Base-by-base conservation (phyloP, 129 eudicot species). In the Flaveria brownii region DNA sequence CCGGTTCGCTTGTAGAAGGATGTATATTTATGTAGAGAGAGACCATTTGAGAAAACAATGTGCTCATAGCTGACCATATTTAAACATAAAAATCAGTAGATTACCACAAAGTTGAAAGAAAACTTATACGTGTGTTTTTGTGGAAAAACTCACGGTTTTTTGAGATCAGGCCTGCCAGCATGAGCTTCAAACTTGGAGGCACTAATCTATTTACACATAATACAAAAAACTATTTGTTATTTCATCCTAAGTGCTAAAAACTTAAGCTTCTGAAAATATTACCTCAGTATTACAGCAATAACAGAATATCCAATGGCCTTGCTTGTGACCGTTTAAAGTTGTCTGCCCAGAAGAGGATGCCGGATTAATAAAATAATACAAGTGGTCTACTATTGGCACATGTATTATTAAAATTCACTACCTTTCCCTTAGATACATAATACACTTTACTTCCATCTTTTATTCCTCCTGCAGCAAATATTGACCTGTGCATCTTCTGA, bases 181-280 rank as follows among this genome's bases (percentile, higher is more conserved):
- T 92, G 98, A 36, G 88, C 90, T 88, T 92, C 96, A 55, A 92
- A 92, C 46, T 79, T 85, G 60, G 98, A 90, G 25, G 98, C 85
- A 67, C 98, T 90, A 62, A 92, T 83, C 98, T 92, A 74, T 71
- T 70, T 74, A 82, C 47, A 80, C 66, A 18, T 30, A 63, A 30
- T 36, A 36, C 41, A 61, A 55, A 80, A 80, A 23, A 61, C 17
- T 22, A 73, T 6, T 14, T 63, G 11, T 28, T 63, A 71, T 28
- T 69, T 66, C 65, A 55, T 74, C 26, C 12, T 16, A 59, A 6
- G 18, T 28, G 59, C 42, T 6, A 75, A 5, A 66, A 45, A 52
- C 60, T 51, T 16, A 11, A 45, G 17, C 47, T 16, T 55, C 18
- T 20, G 49, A 71, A 73, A 26, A 16, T 46, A 36, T 49, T 86